Evolutionary conservation across 768 basidiomycete genomes (phyloP), one percentile per base, ranked within the genome.

Genomic region (Russula griseocarnosa): DNA sequence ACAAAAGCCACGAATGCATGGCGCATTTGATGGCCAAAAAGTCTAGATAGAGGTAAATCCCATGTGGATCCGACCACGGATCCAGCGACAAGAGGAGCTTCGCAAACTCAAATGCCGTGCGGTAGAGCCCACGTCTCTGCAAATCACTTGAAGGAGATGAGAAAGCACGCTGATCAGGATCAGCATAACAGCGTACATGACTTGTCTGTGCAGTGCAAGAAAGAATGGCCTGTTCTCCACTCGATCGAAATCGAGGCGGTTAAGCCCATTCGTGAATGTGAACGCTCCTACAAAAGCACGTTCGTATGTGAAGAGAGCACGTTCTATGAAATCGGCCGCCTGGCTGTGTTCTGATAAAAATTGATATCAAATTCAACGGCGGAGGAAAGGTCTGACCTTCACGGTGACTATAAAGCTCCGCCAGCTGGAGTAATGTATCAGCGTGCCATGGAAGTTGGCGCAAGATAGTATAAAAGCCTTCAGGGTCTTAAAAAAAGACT

Each of bases 181-280:
- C 5, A 36, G 32, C 9, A 42, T 30, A 28, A 60, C 59, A 24
- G 63, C 88, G 66, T 73, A 94, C 89, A 85, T 82, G 2, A 94
- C 81, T 70, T 92, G 87, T 61, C 94, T 81, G 69, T 94, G 91
- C 1, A 97, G 66, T 1, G 91, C 94, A 8, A 96, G 83, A 77
- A 89, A 98, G 74, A 99, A 91, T 0, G 93, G 91, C 46, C 96
- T 80, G 69, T 96, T 98, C 74, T 98, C 95, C 13, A 97, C 90
- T 14, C 76, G 81, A 66, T 92, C 86, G 72, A 98, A 99, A 70
- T 96, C 93, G 2, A 99, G 82, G 13, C 95, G 83, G 65, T 89
- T 90, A 2, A 81, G 75, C 9, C 95, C 96, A 40, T 76, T 84
- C 1, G 92, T 86, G 74, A 97, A 87, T 68, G 83, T 92, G 79